These are phyloP conservation scores for Wickerhamomyces silvicola DNA, from an alignment of 805 yeast species.

Conservation along the genomic window DNA sequence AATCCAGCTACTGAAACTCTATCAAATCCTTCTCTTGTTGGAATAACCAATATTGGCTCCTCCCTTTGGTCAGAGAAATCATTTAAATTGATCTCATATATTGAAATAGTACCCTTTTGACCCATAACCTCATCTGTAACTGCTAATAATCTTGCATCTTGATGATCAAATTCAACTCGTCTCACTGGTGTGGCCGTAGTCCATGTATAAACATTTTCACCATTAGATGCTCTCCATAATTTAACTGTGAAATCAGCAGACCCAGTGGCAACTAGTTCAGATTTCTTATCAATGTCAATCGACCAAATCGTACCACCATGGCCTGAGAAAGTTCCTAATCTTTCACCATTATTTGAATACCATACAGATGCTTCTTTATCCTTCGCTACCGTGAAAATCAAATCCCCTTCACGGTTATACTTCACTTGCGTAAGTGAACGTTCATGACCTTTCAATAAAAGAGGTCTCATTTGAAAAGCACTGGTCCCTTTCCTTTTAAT, in stretches of 20 bases:
- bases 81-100: conserved; percentile 55
- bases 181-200: conserved; percentile 79
- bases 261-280: conserved; percentile 76
- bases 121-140: conserved; percentile 94
- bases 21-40: conserved; percentile 51
- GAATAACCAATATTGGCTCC: conserved; percentile 55
- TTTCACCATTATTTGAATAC: conserved; percentile 94
- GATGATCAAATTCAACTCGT: conserved; percentile 80
- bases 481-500: neutral
- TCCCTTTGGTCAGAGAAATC: conserved; percentile 38
- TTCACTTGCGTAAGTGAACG: conserved; percentile 96
- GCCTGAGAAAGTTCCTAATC: conserved; percentile 85
- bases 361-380: conserved; percentile 87
- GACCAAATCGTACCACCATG: conserved; percentile 96
- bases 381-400: conserved; percentile 86
- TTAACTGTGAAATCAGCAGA: conserved; percentile 84
- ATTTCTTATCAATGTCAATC: conserved; percentile 70
- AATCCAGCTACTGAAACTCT: conserved; percentile 83
- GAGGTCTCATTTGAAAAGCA: conserved; percentile 48
- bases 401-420: conserved; percentile 92
- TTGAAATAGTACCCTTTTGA: conserved; percentile 64
- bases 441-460: conserved; percentile 86
- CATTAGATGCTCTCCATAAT: conserved; percentile 78
- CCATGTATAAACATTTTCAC: conserved; percentile 70
- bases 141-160: conserved; percentile 59